Evolutionary conservation across 2,329 filamentous ascomycete species (phyloP).

Genomic region (Talaromyces marneffei): DNA sequence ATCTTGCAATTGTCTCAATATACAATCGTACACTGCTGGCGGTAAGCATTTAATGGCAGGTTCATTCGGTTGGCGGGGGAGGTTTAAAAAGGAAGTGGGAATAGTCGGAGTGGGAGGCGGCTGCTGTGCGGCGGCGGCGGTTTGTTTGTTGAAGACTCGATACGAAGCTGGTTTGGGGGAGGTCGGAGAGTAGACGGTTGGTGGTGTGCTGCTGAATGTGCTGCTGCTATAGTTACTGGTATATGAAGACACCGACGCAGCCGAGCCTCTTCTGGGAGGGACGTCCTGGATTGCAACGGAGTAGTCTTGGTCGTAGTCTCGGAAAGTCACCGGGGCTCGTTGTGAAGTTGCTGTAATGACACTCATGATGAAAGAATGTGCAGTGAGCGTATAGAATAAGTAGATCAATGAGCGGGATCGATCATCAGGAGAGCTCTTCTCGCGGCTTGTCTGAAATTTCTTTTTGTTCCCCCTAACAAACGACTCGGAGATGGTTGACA

Average conservation of each 20-base stretch:
- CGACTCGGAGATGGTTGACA: neutral
- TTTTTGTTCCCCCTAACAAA: neutral
- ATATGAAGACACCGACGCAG: conserved; percentile 35
- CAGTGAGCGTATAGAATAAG: neutral
- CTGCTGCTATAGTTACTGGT: conserved; percentile 22
- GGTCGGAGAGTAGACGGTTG: conserved; percentile 34
- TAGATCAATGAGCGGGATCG: neutral
- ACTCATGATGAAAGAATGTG: conserved; percentile 29
- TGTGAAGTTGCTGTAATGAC: conserved; percentile 36
- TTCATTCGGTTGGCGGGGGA: conserved; percentile 19
- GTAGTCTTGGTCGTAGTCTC: conserved; percentile 26
- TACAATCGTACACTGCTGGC: conserved; percentile 50
- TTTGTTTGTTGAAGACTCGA: conserved; percentile 32
- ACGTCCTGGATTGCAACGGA: conserved; percentile 27
- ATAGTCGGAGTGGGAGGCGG: conserved; percentile 21
- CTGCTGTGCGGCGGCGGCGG: neutral
- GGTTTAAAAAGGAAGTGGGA: conserved; percentile 22
- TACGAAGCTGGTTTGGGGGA: conserved; percentile 23
- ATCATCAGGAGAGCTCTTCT: neutral
- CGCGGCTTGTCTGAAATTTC: neutral
- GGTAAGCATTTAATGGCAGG: conserved; percentile 44
- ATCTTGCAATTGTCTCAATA: conserved; percentile 46
- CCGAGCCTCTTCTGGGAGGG: conserved; percentile 29
- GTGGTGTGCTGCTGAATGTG: conserved; percentile 34
- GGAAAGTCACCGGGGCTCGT: conserved; percentile 29